Conservation (phyloP, 345 rosid genomes). For the Arabidopsis thaliana region DNA sequence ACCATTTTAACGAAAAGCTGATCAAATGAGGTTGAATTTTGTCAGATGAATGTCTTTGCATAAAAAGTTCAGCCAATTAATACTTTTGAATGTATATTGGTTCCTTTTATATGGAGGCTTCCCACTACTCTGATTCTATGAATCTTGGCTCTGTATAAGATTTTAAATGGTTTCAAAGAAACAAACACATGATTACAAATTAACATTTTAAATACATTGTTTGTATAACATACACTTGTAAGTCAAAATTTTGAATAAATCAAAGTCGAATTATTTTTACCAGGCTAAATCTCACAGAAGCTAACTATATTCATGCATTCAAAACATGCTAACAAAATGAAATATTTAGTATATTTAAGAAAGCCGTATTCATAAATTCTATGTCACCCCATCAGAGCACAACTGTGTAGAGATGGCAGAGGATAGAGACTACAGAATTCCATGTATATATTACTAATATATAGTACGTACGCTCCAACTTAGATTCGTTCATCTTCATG, state of each 20-base stretch:
- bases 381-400: slow-evolving; percentile 29
- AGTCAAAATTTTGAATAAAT: too few species aligned
- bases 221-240: neutral
- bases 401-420: slow-evolving; percentile 32
- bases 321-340: neutral
- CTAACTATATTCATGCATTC: neutral
- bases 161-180: neutral
- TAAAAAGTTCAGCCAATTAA: slow-evolving; percentile 24
- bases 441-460: slow-evolving; percentile 16
- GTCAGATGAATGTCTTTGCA: slow-evolving; percentile 45
- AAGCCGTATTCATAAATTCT: slow-evolving; percentile 28
- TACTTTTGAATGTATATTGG: slow-evolving; percentile 36
- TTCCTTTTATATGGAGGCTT: slow-evolving; percentile 40
- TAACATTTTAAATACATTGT: neutral
- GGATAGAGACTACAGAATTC: slow-evolving; percentile 7
- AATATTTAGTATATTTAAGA: neutral
- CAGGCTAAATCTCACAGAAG: neutral
- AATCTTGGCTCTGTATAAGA: slow-evolving; percentile 13
- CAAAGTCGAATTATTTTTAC: too few species aligned
- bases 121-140: slow-evolving; percentile 35
- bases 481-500: slow-evolving; percentile 30
- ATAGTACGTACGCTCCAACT: slow-evolving; percentile 11
- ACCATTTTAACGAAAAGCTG: slow-evolving; percentile 49
- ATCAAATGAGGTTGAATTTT: slow-evolving; percentile 41
- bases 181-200: slow-evolving; percentile 22